Evolutionary conservation across 371 early-diverging fungal species (phyloP).

Genomic region (Mortierella sp.): DNA sequence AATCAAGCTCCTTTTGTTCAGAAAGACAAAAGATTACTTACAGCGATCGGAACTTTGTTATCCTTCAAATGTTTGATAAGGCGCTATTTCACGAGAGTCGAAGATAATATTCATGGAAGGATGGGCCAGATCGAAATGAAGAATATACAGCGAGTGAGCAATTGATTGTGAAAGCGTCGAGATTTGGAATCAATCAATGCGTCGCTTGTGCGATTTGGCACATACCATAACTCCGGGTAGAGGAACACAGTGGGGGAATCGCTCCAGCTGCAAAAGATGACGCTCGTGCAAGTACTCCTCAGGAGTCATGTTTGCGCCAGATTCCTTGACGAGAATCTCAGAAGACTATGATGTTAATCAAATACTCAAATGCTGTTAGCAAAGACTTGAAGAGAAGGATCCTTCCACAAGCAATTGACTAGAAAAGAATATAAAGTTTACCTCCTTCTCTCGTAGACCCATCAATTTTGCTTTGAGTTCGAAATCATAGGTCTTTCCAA

Average conservation of each 20-base stretch:
- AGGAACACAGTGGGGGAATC: constrained; percentile 73
- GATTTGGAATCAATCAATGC: background rate
- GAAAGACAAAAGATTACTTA: constrained; percentile 43
- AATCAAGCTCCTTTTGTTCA: background rate
- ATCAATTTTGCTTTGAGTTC: constrained; percentile 86
- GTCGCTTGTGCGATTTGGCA: background rate
- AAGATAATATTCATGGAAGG: background rate
- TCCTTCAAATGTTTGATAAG: constrained; percentile 83
- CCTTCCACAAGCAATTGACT: background rate
- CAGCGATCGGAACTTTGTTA: constrained; percentile 86
- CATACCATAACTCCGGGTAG: constrained; percentile 79
- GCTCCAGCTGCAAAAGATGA: constrained; percentile 64
- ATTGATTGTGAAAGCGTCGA: background rate
- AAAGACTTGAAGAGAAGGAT: too few species aligned
- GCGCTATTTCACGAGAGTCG: constrained; percentile 49
- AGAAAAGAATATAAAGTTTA: constrained; percentile 24
- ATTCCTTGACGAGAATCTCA: constrained; percentile 73
- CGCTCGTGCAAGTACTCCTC: constrained; percentile 82
- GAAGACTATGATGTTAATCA: constrained; percentile 66
- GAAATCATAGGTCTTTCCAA: constrained; percentile 80
- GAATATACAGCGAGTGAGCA: background rate
- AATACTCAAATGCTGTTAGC: background rate
- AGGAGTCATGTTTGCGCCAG: constrained; percentile 72
- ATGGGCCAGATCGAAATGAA: background rate
- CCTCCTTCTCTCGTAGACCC: constrained; percentile 80